A percentile compares a stretch with the other conserved stretches of the same genome.
phyloP scores from a whole-genome alignment of 345 rosid genomes.

The Schrenkiella parvula region DNA sequence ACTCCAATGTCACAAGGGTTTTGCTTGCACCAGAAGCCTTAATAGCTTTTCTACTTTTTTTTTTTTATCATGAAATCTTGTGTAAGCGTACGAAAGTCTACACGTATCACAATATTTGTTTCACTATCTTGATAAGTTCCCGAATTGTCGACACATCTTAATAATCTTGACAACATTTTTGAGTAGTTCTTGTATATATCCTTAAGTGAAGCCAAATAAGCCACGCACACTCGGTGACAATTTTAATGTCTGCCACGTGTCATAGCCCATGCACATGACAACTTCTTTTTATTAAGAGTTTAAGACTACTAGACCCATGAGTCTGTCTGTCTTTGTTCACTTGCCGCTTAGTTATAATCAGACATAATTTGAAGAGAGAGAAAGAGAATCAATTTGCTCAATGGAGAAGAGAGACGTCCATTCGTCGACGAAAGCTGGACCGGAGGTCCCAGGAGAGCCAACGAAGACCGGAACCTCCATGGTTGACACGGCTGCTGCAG shows the following conservation, averaged over 20 bases:
- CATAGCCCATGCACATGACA: slow-evolving; percentile 12
- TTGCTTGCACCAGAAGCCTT: background rate
- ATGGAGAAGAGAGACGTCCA: slow-evolving; percentile 29
- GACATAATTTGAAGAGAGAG: background rate
- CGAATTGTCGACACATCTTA: slow-evolving; percentile 1
- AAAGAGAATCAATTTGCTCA: background rate
- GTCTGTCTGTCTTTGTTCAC: background rate
- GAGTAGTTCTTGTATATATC: background rate
- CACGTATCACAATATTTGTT: background rate
- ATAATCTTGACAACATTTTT: background rate
- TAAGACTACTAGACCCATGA: slow-evolving; percentile 7
- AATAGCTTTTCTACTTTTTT: background rate
- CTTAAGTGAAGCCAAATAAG: background rate
- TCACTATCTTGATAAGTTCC: background rate
- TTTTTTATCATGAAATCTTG: background rate
- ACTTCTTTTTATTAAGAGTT: background rate
- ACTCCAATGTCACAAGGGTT: background rate
- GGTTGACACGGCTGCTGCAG: slow-evolving; percentile 59
- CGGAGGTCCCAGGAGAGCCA: slow-evolving; percentile 59
- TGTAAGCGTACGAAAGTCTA: background rate
- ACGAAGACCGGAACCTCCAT: slow-evolving; percentile 44
- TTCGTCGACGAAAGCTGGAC: slow-evolving; percentile 34
- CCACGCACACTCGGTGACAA: slow-evolving; percentile 22
- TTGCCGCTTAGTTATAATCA: background rate
- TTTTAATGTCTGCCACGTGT: slow-evolving; percentile 9